phyloP scores from a whole-genome alignment of 2,329 filamentous ascomycete species.

The Raffaelea arxii region DNA sequence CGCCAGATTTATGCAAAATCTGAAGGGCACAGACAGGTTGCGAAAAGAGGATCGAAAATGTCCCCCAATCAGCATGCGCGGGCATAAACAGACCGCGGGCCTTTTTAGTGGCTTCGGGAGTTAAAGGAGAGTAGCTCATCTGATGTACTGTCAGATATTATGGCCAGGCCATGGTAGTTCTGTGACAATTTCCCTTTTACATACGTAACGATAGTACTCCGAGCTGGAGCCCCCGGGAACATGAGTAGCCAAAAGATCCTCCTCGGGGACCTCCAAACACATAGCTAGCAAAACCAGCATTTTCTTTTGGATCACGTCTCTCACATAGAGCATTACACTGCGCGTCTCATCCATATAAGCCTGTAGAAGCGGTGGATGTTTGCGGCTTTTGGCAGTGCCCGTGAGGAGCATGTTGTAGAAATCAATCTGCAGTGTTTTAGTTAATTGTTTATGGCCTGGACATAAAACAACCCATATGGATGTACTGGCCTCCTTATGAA shows the following conservation, averaged over 20 bases:
- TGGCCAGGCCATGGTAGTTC: too few relatives aligned
- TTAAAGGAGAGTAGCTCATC: background rate
- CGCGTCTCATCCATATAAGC: background rate
- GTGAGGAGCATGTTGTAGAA: background rate
- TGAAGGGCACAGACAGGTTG: background rate
- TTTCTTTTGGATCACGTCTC: background rate
- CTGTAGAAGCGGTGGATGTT: background rate
- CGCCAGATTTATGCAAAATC: background rate
- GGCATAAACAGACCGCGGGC: background rate
- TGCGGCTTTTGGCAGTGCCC: background rate
- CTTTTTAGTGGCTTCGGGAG: background rate
- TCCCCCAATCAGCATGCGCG: background rate
- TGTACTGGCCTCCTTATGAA: background rate
- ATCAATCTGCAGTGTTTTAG: too few relatives aligned
- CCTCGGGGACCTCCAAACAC: background rate
- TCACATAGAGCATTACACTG: background rate
- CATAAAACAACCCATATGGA: too few relatives aligned
- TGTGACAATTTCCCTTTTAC: background rate
- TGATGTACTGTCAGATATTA: too few relatives aligned
- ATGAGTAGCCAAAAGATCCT: background rate
- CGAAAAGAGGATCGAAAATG: background rate
- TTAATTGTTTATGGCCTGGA: too few relatives aligned
- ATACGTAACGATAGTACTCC: background rate
- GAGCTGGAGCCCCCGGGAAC: background rate
- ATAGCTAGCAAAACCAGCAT: background rate